These are phyloP conservation scores for Suhomyces sp. DNA, from an alignment of 805 yeast species.

Conservation along the genomic window DNA sequence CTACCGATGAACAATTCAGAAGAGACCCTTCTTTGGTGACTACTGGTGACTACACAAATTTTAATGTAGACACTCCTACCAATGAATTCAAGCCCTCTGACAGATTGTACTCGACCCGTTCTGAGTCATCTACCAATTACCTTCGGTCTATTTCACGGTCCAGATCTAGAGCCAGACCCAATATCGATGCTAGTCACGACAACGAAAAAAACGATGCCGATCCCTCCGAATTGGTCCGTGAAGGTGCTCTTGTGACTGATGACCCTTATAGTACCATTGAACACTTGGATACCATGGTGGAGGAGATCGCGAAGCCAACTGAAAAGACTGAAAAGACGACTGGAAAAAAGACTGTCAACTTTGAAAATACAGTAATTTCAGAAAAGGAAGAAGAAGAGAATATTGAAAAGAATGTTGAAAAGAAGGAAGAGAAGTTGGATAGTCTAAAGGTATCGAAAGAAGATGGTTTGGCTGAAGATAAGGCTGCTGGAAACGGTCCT, in stretches of 20 bases:
- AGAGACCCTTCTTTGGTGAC: conserved; percentile 42
- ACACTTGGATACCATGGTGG: conserved; percentile 49
- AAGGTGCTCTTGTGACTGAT: conserved; percentile 55
- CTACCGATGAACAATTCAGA: conserved; percentile 8
- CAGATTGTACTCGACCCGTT: conserved; percentile 30
- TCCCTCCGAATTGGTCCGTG: conserved; percentile 47
- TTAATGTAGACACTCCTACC: conserved; percentile 37
- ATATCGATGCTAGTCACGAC: conserved; percentile 19
- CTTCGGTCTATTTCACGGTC: conserved; percentile 66
- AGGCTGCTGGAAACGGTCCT: conserved; percentile 1
- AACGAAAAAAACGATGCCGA: conserved; percentile 28
- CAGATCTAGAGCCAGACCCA: conserved; percentile 48
- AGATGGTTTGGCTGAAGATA: background rate
- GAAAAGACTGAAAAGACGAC: background rate
- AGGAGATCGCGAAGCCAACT: conserved; percentile 38
- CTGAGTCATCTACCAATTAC: conserved; percentile 49
- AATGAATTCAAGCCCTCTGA: conserved; percentile 7
- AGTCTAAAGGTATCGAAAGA: background rate
- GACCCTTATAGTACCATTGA: conserved; percentile 49
- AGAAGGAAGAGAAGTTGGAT: conserved; percentile 3
- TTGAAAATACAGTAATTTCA: conserved; percentile 12
- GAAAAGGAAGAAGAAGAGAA: background rate
- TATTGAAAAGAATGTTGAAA: background rate
- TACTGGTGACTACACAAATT: conserved; percentile 46
- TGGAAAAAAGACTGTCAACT: conserved; percentile 10